Conservation (phyloP, 2,329 filamentous ascomycete species). For the Stachybotrys chartarum region DNA sequence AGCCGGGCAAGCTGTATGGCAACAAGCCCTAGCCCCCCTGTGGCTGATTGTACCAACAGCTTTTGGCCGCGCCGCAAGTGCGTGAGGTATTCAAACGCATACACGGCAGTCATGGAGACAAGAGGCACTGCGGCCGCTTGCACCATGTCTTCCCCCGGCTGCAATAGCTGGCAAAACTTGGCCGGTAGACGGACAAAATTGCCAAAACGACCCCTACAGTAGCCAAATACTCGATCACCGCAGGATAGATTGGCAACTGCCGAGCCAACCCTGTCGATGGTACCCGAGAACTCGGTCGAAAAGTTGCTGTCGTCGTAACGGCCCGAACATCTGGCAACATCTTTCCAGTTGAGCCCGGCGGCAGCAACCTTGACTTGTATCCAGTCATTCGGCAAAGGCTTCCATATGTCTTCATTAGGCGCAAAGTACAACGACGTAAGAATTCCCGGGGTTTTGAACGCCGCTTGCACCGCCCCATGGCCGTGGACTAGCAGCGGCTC, state of each 20-base stretch:
- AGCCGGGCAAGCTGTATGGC: conserved; percentile 17
- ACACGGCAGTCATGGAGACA: conserved; percentile 9
- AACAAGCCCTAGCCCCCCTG: conserved; percentile 20
- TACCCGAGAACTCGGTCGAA: conserved; percentile 15
- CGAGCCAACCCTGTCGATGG: conserved; percentile 10
- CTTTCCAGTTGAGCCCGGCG: conserved; percentile 13
- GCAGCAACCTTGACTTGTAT: conserved; percentile 16
- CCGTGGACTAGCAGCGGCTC: background rate
- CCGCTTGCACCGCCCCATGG: background rate
- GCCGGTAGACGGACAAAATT: conserved; percentile 15
- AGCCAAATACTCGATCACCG: conserved; percentile 13
- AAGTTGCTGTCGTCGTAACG: conserved; percentile 10
- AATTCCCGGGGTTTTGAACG: background rate
- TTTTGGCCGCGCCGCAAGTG: conserved; percentile 22
- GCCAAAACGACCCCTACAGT: conserved; percentile 19
- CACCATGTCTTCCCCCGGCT: conserved; percentile 4
- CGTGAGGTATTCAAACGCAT: conserved; percentile 6
- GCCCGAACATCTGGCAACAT: conserved; percentile 15
- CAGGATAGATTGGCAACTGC: conserved; percentile 4
- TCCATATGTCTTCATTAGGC: background rate
- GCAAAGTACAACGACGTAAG: background rate
- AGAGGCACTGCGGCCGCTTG: conserved; percentile 19
- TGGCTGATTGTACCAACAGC: conserved; percentile 22
- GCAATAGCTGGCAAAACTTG: conserved; percentile 3
- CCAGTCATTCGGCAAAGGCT: conserved; percentile 6